phyloP scores from a whole-genome alignment of 768 basidiomycete genomes.

The Boletus barrowsii region DNA sequence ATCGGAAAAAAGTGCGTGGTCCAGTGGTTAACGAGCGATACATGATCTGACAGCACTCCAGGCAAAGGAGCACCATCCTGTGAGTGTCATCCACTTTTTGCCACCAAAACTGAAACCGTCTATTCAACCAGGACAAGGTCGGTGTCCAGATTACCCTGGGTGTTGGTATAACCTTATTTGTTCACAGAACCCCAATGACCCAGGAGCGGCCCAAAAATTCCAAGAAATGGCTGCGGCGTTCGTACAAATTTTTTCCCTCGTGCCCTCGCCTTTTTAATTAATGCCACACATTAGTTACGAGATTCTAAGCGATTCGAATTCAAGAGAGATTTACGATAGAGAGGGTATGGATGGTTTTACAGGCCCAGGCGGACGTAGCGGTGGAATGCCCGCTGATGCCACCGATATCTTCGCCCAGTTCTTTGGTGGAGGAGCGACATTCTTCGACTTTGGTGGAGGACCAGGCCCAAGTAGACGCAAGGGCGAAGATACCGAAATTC shows the following conservation, averaged over 20 bases:
- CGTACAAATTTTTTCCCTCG: conserved; percentile 29
- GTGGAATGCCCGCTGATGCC: conserved; percentile 46
- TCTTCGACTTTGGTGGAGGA: conserved; percentile 66
- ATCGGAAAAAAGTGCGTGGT: conserved; percentile 77
- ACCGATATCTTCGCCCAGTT: conserved; percentile 75
- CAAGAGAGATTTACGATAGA: conserved; percentile 68
- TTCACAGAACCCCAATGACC: conserved; percentile 80
- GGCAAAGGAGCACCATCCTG: conserved; percentile 89
- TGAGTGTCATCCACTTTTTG: conserved; percentile 35
- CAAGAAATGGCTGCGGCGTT: conserved; percentile 89
- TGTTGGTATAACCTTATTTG: background rate
- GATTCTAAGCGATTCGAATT: conserved; percentile 67
- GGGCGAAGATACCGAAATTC: conserved; percentile 71
- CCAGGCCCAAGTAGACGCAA: conserved; percentile 45
- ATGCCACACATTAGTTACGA: conserved; percentile 59
- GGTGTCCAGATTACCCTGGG: conserved; percentile 4
- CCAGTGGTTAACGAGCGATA: background rate
- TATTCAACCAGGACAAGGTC: conserved; percentile 62
- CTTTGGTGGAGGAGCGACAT: conserved; percentile 56
- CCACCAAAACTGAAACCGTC: background rate
- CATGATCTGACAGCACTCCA: conserved; percentile 32
- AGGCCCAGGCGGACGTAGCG: conserved; percentile 43
- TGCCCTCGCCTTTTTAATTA: conserved; percentile 5
- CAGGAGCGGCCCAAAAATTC: conserved; percentile 76
- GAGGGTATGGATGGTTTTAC: conserved; percentile 69